Evolutionary conservation across 2,329 filamentous ascomycete genomes (phyloP).

Genomic region (Teratosphaeria gauchensis): DNA sequence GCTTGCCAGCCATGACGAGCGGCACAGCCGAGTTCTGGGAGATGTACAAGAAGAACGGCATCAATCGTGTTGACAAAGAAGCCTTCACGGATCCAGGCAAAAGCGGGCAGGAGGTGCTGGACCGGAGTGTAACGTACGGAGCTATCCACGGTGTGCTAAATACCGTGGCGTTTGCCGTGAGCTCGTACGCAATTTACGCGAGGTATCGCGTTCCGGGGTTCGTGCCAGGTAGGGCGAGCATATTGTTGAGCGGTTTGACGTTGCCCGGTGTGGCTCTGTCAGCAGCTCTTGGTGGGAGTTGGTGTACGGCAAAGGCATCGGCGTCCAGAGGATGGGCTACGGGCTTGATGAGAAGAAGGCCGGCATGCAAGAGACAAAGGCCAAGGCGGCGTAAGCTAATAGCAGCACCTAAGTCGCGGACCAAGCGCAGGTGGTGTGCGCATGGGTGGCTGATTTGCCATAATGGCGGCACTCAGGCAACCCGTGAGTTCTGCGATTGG

Average conservation of each 20-base stretch:
- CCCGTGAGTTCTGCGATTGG: too few relatives aligned
- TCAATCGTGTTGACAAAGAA: conserved; percentile 1
- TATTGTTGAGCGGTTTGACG: conserved; percentile 1
- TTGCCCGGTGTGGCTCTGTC: conserved; percentile 3
- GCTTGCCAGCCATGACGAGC: background rate
- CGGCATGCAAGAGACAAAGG: background rate
- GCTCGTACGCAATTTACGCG: conserved; percentile 1
- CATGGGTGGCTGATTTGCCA: too few relatives aligned
- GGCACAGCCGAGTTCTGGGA: conserved; percentile 3
- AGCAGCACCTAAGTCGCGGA: too few relatives aligned
- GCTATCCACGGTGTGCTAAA: conserved; percentile 2
- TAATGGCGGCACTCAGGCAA: too few relatives aligned
- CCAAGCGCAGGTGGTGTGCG: too few relatives aligned
- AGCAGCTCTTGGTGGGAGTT: conserved; percentile 2
- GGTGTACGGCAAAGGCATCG: conserved; percentile 3
- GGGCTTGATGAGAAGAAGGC: conserved; percentile 1
- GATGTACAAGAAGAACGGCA: conserved; percentile 1
- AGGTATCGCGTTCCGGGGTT: background rate
- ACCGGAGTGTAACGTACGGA: background rate
- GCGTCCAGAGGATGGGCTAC: conserved; percentile 2
- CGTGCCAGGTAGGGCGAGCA: background rate
- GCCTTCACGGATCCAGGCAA: conserved; percentile 2
- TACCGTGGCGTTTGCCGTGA: conserved; percentile 1
- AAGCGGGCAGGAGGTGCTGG: conserved; percentile 1
- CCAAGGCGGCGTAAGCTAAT: background rate